Conservation (phyloP, 257 asterid species). For the Forsythia viridissima region DNA sequence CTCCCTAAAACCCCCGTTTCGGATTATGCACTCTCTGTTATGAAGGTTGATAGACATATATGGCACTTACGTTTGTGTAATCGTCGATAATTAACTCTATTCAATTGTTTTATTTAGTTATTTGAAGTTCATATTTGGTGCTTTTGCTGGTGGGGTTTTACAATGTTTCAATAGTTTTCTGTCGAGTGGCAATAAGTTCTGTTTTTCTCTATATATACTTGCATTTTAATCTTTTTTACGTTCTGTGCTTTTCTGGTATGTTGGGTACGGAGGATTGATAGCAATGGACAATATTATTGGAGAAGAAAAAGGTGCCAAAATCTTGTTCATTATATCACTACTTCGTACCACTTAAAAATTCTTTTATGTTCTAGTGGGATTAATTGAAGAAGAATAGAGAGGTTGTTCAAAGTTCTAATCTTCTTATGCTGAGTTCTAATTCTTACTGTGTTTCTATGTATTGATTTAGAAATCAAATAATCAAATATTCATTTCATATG, state of each 20-base stretch:
- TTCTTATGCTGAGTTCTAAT: background rate
- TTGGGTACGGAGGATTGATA: background rate
- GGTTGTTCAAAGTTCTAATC: background rate
- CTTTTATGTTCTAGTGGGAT: background rate
- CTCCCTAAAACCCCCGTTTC: constrained; percentile 64
- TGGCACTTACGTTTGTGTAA: background rate
- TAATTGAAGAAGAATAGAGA: background rate
- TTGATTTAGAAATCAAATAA: background rate
- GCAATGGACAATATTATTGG: background rate
- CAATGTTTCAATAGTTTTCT: background rate
- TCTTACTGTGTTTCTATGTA: background rate
- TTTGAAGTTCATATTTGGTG: background rate
- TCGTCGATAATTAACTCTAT: background rate
- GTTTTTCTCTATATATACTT: background rate
- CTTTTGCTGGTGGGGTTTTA: background rate
- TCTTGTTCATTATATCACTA: background rate
- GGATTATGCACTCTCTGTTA: constrained; percentile 64
- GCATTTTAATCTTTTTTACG: background rate
- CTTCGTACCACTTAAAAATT: too few relatives aligned
- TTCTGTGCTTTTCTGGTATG: background rate
- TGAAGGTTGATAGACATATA: constrained; percentile 54
- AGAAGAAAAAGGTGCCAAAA: too few relatives aligned
- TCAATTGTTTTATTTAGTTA: background rate
- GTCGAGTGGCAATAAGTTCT: background rate
- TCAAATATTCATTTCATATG: background rate